Evolutionary conservation across 2,329 filamentous ascomycete species (phyloP), one percentile per base, ranked within the genome.

Genomic region (Lasiodiplodia citricola): DNA sequence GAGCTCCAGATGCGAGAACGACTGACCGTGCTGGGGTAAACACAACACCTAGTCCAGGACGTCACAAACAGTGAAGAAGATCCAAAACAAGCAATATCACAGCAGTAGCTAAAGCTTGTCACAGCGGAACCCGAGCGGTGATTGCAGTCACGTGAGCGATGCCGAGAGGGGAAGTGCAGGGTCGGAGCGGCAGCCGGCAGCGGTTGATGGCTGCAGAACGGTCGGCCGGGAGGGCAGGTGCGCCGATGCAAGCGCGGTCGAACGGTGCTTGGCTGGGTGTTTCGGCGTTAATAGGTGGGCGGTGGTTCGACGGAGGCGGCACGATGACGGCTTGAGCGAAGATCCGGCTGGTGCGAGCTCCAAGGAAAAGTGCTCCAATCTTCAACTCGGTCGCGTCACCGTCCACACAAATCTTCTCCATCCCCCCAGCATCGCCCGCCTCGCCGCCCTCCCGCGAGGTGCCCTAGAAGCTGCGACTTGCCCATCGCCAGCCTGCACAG

Each of bases 101-200:
- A 75, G 74, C 74, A 18, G 74, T 72, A 4, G 63, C 74, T 10
- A 74, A 73, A 44, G 73, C 75, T 23, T 67, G 72, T 72, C 56
- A 51, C 67, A 3, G 37, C 65, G 3, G 25, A 35, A 8, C 31
- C 8, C 8, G 8, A 47, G 1, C 31, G 68, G 7, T 68, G 70
- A 11, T 14, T 3, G 37, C 1, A 52, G 41, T n/a, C 64, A 67
- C 64, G 64, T 67, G 64, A 38, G 38, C 28, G 21, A 16, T 13
- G 38, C 64, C 37, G 44, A 58, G 64, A 67, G 64, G 55, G 64
- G 52, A 50, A 50, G 23, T 21, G 31, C 23, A 21, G 51, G 44
- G 28, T 38, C 31, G 60, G 60, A 38, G 60, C 44, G 25, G 47
- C 44, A 5, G 13, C 10, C 60, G 47, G 47, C 44, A 37, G 28